These are phyloP conservation scores for Chlorella ohadii DNA, from an alignment of 139 green algal species.

Conservation along the genomic window DNA sequence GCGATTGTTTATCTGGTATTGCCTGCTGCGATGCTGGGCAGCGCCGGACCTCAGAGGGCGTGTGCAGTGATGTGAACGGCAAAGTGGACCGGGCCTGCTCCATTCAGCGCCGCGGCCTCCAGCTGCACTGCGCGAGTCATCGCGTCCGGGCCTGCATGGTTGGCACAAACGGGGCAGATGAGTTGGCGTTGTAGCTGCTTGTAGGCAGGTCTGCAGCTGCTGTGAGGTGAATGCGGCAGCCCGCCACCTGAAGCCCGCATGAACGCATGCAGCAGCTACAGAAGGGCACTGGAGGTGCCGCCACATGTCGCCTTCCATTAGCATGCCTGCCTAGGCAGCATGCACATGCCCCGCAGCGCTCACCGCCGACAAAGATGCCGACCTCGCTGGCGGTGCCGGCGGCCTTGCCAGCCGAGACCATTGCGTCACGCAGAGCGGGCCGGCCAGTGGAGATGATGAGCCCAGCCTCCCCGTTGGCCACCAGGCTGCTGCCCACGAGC, in stretches of 20 bases:
- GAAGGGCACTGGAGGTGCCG: too few relatives aligned
- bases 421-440: not conserved
- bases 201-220: not conserved
- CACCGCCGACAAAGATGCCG: conserved; percentile 23
- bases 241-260: too few relatives aligned
- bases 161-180: not conserved
- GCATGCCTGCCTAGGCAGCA: too few relatives aligned
- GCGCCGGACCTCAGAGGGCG: not conserved
- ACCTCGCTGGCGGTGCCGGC: not conserved
- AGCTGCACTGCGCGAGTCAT: conserved; percentile 4
- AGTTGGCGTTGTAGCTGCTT: too few relatives aligned
- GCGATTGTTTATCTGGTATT: too few relatives aligned
- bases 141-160: not conserved
- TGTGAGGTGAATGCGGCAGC: not conserved
- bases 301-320: too few relatives aligned
- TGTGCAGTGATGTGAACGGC: not conserved
- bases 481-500: not conserved
- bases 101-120: not conserved
- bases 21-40: too few relatives aligned
- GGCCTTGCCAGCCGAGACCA: not conserved
- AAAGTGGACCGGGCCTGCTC: not conserved
- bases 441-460: not conserved
- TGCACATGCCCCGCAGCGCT: too few relatives aligned
- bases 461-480: not conserved
- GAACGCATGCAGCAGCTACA: too few relatives aligned